A percentile compares a stretch with the other conserved stretches of the same genome.
Conservation (phyloP, 2,329 filamentous ascomycete species). For the Arthroderma uncinatum region DNA sequence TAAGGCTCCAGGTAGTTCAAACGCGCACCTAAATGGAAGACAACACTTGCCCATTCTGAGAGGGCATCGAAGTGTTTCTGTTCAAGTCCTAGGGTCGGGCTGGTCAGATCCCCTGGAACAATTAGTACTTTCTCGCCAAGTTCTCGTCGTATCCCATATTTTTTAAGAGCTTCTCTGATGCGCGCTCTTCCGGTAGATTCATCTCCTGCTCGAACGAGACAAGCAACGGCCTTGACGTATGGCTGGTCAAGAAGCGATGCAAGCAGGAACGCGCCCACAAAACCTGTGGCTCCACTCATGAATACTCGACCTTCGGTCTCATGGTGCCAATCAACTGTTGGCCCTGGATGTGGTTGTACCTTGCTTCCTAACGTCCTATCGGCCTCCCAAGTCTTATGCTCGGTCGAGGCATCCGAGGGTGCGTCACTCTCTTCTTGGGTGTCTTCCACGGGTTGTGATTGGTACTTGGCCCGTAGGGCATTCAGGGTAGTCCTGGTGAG, state of each 20-base stretch:
- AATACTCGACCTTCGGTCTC: constrained; percentile 43
- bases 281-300: constrained; percentile 73
- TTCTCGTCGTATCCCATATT: constrained; percentile 22
- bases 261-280: constrained; percentile 65
- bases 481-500: background rate
- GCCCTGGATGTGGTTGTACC: background rate
- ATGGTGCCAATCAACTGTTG: constrained; percentile 13
- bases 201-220: constrained; percentile 58
- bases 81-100: constrained; percentile 39
- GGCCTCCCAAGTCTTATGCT: background rate
- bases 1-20: background rate
- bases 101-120: constrained; percentile 50
- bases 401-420: background rate
- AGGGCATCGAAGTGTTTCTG: constrained; percentile 44
- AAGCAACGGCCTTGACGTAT: constrained; percentile 29
- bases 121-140: constrained; percentile 11
- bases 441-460: background rate
- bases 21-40: background rate
- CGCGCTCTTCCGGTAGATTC: constrained; percentile 14
- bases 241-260: constrained; percentile 52
- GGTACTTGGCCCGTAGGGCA: background rate
- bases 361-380: background rate
- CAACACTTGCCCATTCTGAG: constrained; percentile 7
- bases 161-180: constrained; percentile 42
- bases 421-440: background rate